Base-by-base conservation (phyloP, 78 protist species). In the Dictyostelium intermedium region DNA sequence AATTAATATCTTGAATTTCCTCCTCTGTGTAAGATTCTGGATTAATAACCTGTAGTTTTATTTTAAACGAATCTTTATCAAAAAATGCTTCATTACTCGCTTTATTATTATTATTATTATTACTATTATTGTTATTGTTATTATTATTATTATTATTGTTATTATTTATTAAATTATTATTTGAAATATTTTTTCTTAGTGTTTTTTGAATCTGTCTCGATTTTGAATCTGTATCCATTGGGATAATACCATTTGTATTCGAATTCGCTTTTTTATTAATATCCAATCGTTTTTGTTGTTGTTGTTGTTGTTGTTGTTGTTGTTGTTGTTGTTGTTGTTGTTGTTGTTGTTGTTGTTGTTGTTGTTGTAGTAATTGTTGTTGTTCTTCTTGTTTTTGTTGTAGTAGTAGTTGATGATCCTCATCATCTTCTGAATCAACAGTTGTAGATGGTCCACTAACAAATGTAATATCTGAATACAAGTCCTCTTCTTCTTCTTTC, bases 61-160 rank as follows among this genome's bases (percentile, higher is more conserved):
- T 16, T 79, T 79, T 79, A 47, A 37, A 79, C 8, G 50, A 27
- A 23, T 79, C 84, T 79, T 79, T 79, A 72, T 72, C 43, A 34
- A 72, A 72, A 72, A 72, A 72, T 72, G 79, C 47, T 72, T 16
- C 43, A 72, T 56, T 56, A 5, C 20, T 56, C 74, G 35, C 74
- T 66, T 66, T 23, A 11, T 66, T n/a, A n/a, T n/a, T n/a, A n/a
- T n/a, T n/a, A n/a, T n/a, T n/a, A n/a, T n/a, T n/a, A n/a, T n/a
- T n/a, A n/a, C n/a, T n/a, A n/a, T n/a, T n/a, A n/a, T n/a, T n/a
- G n/a, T n/a, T n/a, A n/a, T n/a, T n/a, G n/a, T n/a, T n/a, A n/a
- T n/a, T n/a, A n/a, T n/a, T n/a, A n/a, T n/a, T n/a, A n/a, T n/a
- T n/a, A n/a, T n/a, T n/a, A n/a, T n/a, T n/a, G n/a, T n/a, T n/a